Percentiles rank a stretch among this genome's conserved stretches.
Conservation (phyloP, 345 rosid genomes). For the Brassica cretica region DNA sequence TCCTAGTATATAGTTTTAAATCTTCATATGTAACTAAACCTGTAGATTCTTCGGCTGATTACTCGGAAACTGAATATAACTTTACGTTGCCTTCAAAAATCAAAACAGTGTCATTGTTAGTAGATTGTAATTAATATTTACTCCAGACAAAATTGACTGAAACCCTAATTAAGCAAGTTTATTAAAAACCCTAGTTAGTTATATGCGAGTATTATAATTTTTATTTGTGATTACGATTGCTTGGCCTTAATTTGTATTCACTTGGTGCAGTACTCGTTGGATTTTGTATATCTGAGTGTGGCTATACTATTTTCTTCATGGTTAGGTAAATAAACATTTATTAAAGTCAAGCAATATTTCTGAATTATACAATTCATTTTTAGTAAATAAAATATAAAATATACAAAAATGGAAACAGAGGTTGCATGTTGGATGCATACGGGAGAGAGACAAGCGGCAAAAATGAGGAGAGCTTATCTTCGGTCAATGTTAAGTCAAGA, state of each 20-base stretch:
- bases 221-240: background rate
- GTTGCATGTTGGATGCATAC: conserved; percentile 99
- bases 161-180: background rate
- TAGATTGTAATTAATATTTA: background rate
- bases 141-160: background rate
- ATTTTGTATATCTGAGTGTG: conserved; percentile 87
- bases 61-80: background rate
- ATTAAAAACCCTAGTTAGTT: no score
- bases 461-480: conserved; percentile 91
- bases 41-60: background rate
- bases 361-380: background rate
- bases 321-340: conserved; percentile 55
- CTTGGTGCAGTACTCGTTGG: conserved; percentile 86
- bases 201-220: background rate
- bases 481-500: conserved; percentile 88
- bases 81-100: background rate
- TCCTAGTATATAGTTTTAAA: background rate
- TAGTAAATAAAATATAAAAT: no score
- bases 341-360: background rate
- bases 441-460: conserved; percentile 92
- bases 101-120: background rate
- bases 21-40: background rate
- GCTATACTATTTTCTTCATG: conserved; percentile 89
- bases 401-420: conserved; percentile 48
- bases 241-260: background rate